Evolutionary conservation across 202 grass and related monocot genomes (phyloP).

Genomic region (Panicum virgatum): DNA sequence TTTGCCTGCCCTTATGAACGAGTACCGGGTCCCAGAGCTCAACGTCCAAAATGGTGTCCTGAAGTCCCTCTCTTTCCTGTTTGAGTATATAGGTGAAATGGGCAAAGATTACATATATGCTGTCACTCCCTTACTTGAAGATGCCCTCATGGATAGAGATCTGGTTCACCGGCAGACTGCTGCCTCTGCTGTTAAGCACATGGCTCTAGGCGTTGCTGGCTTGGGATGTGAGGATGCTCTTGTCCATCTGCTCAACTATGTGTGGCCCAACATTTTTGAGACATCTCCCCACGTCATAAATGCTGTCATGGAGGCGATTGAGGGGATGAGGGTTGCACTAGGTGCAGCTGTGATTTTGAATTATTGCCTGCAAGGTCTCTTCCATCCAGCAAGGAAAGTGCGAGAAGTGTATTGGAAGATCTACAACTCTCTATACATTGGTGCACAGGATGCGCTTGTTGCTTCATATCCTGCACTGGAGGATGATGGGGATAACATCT

Average conservation of each 20-base stretch:
- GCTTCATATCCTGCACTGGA: conserved; percentile 71
- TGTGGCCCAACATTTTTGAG: conserved; percentile 98
- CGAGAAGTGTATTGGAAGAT: conserved; percentile 99
- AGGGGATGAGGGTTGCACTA: conserved; percentile 95
- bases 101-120: conserved; percentile 99
- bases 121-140: conserved; percentile 90
- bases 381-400: conserved; percentile 95
- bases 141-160: conserved; percentile 97
- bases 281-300: conserved; percentile 97
- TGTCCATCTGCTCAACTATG: conserved; percentile 92
- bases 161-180: conserved; percentile 92
- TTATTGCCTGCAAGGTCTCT: conserved; percentile 93
- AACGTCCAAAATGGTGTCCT: conserved; percentile 98
- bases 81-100: conserved; percentile 99
- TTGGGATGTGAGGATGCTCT: conserved; percentile 96
- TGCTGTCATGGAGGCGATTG: conserved; percentile 94
- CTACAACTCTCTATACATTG: conserved; percentile 94
- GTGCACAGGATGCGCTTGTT: conserved; percentile 86
- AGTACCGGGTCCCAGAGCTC: conserved; percentile 89
- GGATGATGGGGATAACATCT: conserved; percentile 66
- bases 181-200: conserved; percentile 96
- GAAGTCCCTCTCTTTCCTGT: conserved; percentile 94
- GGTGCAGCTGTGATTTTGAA: conserved; percentile 89
- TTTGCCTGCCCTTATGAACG: conserved; percentile 91
- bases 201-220: conserved; percentile 89